Evolutionary conservation across 805 yeast species (phyloP), one percentile per base, ranked within the genome.

Genomic region (Ogataea nakhonphanomensis): DNA sequence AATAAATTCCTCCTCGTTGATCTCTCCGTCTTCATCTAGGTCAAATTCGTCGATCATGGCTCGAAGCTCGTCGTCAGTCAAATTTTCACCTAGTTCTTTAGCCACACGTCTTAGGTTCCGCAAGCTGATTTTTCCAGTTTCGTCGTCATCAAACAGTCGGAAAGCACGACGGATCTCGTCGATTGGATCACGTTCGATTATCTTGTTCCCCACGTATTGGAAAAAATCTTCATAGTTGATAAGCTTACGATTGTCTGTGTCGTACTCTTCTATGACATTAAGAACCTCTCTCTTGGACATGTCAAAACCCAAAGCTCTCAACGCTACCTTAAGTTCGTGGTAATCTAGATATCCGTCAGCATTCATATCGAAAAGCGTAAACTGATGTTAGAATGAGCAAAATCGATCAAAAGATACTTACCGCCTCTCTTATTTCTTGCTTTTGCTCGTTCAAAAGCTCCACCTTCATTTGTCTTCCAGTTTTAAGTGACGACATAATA

Each of bases 11-110:
- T 86, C 87, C 57, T 86, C 95, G 56, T 83, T 83, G 50, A 89
- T 90, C 50, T 86, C 96, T 36, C 98, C 98, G 61, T 93, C 98
- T 41, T 87, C 95, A 59, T 93, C 97, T 37, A 90, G 66, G 65
- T 93, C 99, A 58, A 93, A 93, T 62, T 91, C 98, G 46, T 90
- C 96, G 49, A 93, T 93, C 99, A 93, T 93, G 4, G 97, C 97
- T 50, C 85, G 74, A 37, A 93, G 69, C 57, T 93, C 99, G 44
- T 88, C 96, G 51, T 93, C 99, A 5, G 87, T 81, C 43, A 93
- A 67, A 52, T 83, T 85, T 61, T 93, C 99, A 2, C 96, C 97
- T 43, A 93, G 66, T 50, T 91, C 97, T 52, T 85, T 84, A 8
- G 97, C 93, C 1, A 91, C 95, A 45, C 93, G 74, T 61, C 95